Evolutionary conservation across 2,329 filamentous ascomycete species (phyloP).

Genomic region (Alternaria sp.): DNA sequence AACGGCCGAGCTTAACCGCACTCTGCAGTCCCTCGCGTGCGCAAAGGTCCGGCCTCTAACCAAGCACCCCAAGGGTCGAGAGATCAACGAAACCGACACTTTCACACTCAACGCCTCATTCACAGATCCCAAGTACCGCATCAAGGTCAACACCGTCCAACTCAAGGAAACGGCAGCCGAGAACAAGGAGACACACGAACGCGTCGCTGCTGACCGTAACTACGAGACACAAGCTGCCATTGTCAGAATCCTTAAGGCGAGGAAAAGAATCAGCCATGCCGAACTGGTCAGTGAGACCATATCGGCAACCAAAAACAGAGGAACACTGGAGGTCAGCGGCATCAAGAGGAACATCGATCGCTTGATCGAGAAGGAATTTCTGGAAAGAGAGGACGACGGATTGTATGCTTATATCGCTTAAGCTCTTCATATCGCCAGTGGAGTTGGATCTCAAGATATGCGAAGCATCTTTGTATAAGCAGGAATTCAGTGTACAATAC

Average conservation of each 20-base stretch:
- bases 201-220: conserved; percentile 86
- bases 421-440: not conserved
- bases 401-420: conserved; percentile 59
- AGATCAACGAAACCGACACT: conserved; percentile 79
- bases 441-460: not conserved
- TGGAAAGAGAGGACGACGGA: conserved; percentile 50
- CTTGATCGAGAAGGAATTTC: conserved; percentile 60
- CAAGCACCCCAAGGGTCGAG: conserved; percentile 85
- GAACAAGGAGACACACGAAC: conserved; percentile 91
- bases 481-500: not conserved
- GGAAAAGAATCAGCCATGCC: conserved; percentile 85
- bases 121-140: conserved; percentile 79
- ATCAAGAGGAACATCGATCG: conserved; percentile 99
- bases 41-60: conserved; percentile 83
- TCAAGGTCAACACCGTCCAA: conserved; percentile 99
- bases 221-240: conserved; percentile 98
- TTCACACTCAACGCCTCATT: conserved; percentile 85
- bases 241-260: conserved; percentile 94
- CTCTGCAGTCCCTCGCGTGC: conserved; percentile 93
- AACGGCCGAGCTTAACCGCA: conserved; percentile 82
- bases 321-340: conserved; percentile 81
- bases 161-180: conserved; percentile 95
- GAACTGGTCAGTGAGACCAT: conserved; percentile 93
- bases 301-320: conserved; percentile 83
- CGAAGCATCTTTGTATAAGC: not conserved